A percentile compares a stretch with the other conserved stretches of the same genome.
These are phyloP conservation scores for Saccharomycopsis hybrid DNA, from an alignment of 1,139 yeast genomes.

Conservation along the genomic window DNA sequence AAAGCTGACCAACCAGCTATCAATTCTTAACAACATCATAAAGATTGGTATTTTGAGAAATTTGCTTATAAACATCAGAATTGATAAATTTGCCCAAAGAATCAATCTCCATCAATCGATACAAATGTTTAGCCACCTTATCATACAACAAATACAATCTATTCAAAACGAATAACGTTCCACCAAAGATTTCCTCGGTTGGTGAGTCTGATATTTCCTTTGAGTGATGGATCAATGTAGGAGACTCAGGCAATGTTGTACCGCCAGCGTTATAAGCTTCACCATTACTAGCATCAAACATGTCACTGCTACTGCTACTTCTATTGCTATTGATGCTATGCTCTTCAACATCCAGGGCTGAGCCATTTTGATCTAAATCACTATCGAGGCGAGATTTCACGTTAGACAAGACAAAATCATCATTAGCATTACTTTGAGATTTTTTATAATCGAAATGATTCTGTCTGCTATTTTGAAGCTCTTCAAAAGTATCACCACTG, in stretches of 20 bases:
- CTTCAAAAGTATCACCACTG: neutral
- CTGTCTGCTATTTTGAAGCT: no score
- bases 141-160: constrained; percentile 36
- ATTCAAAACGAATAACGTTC: constrained; percentile 32
- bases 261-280: neutral
- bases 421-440: neutral
- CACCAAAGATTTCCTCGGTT: constrained; percentile 26
- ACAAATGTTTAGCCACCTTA: constrained; percentile 41
- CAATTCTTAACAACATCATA: neutral
- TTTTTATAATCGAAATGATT: neutral
- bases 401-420: constrained; percentile 7
- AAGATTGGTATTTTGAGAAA: neutral
- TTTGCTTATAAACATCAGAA: constrained; percentile 4
- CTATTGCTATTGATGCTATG: neutral
- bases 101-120: constrained; percentile 62
- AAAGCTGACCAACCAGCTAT: no score
- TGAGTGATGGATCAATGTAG: constrained; percentile 5
- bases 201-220: constrained; percentile 21
- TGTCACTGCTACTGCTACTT: neutral
- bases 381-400: neutral
- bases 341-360: no score
- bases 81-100: constrained; percentile 64
- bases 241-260: neutral
- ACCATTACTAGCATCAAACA: neutral
- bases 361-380: no score